These are phyloP conservation scores for Coemansia sp. DNA, from an alignment of 192 early-diverging fungal genomes.

Conservation along the genomic window DNA sequence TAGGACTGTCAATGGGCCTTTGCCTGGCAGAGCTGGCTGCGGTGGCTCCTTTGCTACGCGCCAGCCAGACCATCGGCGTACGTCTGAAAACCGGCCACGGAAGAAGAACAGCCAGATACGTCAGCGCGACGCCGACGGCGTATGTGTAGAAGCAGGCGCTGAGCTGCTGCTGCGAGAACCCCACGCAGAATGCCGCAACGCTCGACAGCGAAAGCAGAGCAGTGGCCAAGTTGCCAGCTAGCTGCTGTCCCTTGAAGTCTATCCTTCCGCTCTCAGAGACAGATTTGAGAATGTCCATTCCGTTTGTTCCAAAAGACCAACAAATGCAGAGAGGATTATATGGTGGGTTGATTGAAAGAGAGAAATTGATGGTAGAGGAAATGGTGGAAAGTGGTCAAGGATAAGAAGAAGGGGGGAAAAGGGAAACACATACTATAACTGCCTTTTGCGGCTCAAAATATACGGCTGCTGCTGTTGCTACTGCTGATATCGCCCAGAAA, in stretches of 20 bases:
- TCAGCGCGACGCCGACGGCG: constrained; percentile 24
- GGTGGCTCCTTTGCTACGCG: constrained; percentile 10
- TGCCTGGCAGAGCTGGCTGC: neutral
- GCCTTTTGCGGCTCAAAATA: neutral
- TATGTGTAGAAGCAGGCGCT: constrained; percentile 42
- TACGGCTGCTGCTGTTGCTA: neutral
- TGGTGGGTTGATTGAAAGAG: neutral
- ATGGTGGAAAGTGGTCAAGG: no score
- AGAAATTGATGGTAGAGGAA: neutral
- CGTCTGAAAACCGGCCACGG: constrained; percentile 46
- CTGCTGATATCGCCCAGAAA: neutral
- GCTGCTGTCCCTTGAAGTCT: constrained; percentile 49
- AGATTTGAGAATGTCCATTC: constrained; percentile 43
- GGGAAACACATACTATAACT: no score
- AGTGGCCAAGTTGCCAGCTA: constrained; percentile 33
- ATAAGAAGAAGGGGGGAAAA: neutral
- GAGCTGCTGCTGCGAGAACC: constrained; percentile 25
- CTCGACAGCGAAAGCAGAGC: constrained; percentile 24
- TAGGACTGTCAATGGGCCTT: constrained; percentile 18
- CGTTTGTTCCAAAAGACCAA: neutral
- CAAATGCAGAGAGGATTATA: no score
- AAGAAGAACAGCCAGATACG: constrained; percentile 40
- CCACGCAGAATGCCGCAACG: constrained; percentile 20
- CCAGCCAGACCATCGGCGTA: constrained; percentile 34
- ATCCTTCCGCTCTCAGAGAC: constrained; percentile 49